Conservation (phyloP, 2,329 filamentous ascomycete species). For the Trichocomaceae sp. region DNA sequence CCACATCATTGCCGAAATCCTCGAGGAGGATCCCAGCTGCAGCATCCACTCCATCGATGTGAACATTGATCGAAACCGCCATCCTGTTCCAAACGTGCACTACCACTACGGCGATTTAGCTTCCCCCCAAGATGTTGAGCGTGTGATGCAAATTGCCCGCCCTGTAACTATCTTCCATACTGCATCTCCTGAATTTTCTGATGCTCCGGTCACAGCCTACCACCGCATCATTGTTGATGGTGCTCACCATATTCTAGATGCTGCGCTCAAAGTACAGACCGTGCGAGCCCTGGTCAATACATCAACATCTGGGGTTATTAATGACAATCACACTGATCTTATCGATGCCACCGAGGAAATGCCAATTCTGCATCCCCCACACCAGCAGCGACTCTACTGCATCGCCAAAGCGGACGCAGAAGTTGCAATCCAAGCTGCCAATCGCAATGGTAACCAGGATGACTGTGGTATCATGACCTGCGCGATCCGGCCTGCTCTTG, state of each 20-base stretch:
- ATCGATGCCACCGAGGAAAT: constrained; percentile 54
- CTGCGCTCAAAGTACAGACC: constrained; percentile 60
- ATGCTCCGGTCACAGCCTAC: constrained; percentile 56
- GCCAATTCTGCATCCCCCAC: constrained; percentile 8
- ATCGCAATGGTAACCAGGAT: constrained; percentile 42
- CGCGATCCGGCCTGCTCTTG: constrained; percentile 75
- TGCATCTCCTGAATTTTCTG: constrained; percentile 60
- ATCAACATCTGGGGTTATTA: constrained; percentile 76
- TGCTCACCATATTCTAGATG: constrained; percentile 60
- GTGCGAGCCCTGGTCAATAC: constrained; percentile 79
- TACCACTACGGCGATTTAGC: constrained; percentile 9
- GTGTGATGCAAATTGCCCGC: constrained; percentile 7
- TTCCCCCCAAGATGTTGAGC: constrained; percentile 1
- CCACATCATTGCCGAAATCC: constrained; percentile 12
- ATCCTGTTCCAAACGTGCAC: constrained; percentile 8
- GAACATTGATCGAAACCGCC: constrained; percentile 6
- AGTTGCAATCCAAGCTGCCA: constrained; percentile 68
- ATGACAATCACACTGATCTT: constrained; percentile 72
- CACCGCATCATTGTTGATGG: constrained; percentile 82
- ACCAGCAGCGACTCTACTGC: constrained; percentile 10
- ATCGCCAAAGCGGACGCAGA: constrained; percentile 65
- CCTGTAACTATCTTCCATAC: constrained; percentile 57
- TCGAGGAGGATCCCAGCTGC: constrained; percentile 7
- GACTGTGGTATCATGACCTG: constrained; percentile 62
- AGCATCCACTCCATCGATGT: constrained; percentile 9